Conservation (phyloP, 345 rosid genomes). For the Geranium rotundifolium region DNA sequence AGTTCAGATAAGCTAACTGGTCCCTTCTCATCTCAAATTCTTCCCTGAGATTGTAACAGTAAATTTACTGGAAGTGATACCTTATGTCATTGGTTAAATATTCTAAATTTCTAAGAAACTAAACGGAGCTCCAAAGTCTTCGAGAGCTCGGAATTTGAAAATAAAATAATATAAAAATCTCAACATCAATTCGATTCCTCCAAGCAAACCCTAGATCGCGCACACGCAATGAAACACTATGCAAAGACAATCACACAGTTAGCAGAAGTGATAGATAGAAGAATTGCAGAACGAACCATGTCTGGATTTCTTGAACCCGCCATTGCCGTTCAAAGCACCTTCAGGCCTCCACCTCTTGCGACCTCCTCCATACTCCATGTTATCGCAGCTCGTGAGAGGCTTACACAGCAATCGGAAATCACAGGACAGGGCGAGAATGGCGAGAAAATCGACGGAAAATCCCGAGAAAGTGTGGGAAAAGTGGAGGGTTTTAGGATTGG, state of each 20-base stretch:
- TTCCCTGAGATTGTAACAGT: too few species aligned
- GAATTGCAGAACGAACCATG: conserved; percentile 29
- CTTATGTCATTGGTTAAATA: background rate
- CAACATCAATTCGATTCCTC: background rate
- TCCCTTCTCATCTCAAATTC: too few species aligned
- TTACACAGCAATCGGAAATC: conserved; percentile 10
- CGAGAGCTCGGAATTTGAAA: background rate
- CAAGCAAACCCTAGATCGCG: background rate
- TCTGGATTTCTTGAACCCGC: conserved; percentile 42
- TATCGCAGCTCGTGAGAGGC: background rate
- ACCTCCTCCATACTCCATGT: conserved; percentile 34
- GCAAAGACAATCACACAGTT: background rate
- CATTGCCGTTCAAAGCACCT: conserved; percentile 34
- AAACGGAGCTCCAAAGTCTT: background rate
- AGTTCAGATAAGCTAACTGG: background rate
- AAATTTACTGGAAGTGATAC: background rate
- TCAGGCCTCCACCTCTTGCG: conserved; percentile 44
- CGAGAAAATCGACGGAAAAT: background rate
- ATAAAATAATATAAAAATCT: too few species aligned
- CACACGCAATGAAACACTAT: background rate
- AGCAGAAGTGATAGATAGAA: background rate
- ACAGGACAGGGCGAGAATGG: background rate
- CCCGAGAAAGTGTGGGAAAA: background rate
- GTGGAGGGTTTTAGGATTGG: background rate
- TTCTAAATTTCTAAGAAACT: background rate